Conservation (phyloP, 306 rosid species). For the Fragaria vesca region DNA sequence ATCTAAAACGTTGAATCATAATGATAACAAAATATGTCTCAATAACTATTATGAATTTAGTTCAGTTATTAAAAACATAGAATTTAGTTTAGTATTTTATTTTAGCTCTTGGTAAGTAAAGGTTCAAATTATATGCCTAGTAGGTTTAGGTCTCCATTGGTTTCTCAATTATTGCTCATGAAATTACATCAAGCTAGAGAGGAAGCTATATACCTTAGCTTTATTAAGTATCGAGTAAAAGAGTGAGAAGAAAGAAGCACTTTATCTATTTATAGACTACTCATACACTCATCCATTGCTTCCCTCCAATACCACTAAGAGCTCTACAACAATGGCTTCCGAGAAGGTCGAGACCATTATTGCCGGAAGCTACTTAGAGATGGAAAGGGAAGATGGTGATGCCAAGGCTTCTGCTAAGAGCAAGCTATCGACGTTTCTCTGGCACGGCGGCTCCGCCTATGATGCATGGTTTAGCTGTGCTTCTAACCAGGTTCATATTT, state of each 20-base stretch:
- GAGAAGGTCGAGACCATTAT: conserved; percentile 96
- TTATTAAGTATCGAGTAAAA: conserved; percentile 21
- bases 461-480: conserved; percentile 99
- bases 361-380: conserved; percentile 89
- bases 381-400: conserved; percentile 75
- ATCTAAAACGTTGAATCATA: too few relatives aligned
- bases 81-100: not conserved
- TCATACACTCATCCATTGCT: conserved; percentile 33
- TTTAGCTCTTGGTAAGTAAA: not conserved
- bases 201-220: conserved; percentile 1
- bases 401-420: conserved; percentile 42
- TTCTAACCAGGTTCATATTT: conserved; percentile 73
- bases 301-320: conserved; percentile 27
- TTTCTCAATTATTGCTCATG: conserved; percentile 41
- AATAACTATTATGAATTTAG: too few relatives aligned
- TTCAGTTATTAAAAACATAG: too few relatives aligned
- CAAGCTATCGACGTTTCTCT: conserved; percentile 62
- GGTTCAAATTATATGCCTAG: too few relatives aligned
- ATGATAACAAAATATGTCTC: too few relatives aligned
- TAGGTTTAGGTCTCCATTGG: conserved; percentile 39
- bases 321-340: conserved; percentile 67
- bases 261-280: conserved; percentile 43
- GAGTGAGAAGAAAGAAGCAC: conserved; percentile 22
- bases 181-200: conserved; percentile 30
- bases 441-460: conserved; percentile 99